A percentile compares a stretch with the other conserved stretches of the same genome.
These are phyloP conservation scores for Escallonia rubra DNA, from an alignment of 129 eudicot species.

Conservation along the genomic window DNA sequence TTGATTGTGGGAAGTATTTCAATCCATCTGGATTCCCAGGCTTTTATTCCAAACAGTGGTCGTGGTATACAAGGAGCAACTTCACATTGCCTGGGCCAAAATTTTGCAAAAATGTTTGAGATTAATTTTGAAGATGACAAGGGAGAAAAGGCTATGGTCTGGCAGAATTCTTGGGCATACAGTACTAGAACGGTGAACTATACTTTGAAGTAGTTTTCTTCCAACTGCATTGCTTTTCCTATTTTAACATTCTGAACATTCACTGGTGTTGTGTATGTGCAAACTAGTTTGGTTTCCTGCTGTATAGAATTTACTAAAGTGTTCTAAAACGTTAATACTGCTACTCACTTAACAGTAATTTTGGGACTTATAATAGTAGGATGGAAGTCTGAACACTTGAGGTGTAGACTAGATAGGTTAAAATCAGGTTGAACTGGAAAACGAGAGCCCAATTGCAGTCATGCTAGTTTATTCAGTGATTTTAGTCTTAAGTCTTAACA, in stretches of 20 bases:
- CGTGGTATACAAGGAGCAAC: slow-evolving; percentile 98
- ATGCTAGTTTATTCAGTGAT: too few relatives aligned
- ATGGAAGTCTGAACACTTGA: too few relatives aligned
- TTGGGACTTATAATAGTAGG: too few relatives aligned
- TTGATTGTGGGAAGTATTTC: neutral
- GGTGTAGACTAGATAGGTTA: too few relatives aligned
- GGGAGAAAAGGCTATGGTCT: slow-evolving; percentile 82
- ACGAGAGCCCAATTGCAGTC: too few relatives aligned
- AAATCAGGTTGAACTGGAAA: too few relatives aligned
- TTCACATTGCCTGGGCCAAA: slow-evolving; percentile 92
- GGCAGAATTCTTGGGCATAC: slow-evolving; percentile 98
- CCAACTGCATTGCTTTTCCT: neutral
- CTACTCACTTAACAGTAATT: too few relatives aligned
- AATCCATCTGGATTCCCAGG: slow-evolving; percentile 28
- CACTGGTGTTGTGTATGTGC: too few relatives aligned
- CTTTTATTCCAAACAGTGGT: slow-evolving; percentile 85
- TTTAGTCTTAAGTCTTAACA: too few relatives aligned
- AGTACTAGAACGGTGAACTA: slow-evolving; percentile 72
- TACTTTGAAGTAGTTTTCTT: neutral
- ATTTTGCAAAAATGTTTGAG: slow-evolving; percentile 93
- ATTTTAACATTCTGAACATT: neutral
- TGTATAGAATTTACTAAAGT: too few relatives aligned
- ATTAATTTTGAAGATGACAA: slow-evolving; percentile 79
- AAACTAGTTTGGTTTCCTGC: too few relatives aligned
- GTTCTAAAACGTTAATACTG: too few relatives aligned